Evolutionary conservation across 176 grass and related monocot genomes (phyloP).

Genomic region (Coix lacrymajobi): DNA sequence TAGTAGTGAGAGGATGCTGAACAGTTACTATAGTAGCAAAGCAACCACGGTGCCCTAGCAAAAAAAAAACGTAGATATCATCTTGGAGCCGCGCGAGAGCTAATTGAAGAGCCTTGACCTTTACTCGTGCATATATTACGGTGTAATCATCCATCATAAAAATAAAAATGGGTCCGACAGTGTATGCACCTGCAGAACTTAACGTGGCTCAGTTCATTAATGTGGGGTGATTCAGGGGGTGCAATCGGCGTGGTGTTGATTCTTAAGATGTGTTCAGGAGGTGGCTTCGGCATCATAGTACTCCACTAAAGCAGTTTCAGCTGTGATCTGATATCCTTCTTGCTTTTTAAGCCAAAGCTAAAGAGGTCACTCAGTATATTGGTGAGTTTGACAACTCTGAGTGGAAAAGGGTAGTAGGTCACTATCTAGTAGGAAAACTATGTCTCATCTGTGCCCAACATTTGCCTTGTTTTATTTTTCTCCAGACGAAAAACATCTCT

Average conservation of each 20-base stretch:
- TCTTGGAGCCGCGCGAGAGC: not conserved
- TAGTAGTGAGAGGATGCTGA: no score
- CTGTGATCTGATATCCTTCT: slow-evolving; percentile 9
- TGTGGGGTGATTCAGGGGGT: slow-evolving; percentile 1
- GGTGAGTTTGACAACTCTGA: not conserved
- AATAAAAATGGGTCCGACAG: not conserved
- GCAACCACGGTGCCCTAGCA: not conserved
- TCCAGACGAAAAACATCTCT: not conserved
- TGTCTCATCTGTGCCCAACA: not conserved
- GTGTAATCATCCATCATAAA: slow-evolving; percentile 9
- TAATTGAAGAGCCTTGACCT: slow-evolving; percentile 32
- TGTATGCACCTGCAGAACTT: slow-evolving; percentile 13
- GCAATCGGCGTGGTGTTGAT: not conserved
- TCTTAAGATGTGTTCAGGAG: not conserved
- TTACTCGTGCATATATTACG: slow-evolving; percentile 26
- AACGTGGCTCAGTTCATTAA: slow-evolving; percentile 22
- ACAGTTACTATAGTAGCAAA: not conserved
- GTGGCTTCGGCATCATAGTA: slow-evolving; percentile 20
- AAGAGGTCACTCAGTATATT: not conserved
- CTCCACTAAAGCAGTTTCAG: slow-evolving; percentile 3
- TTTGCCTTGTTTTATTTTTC: not conserved
- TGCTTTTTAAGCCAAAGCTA: slow-evolving; percentile 13
- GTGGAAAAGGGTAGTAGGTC: not conserved
- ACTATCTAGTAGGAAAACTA: not conserved
- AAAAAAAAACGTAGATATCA: slow-evolving; percentile 7